Percentiles rank a stretch among this genome's conserved stretches.
Conservation (phyloP, 2,329 filamentous ascomycete species). For the Colletotrichum tropicicola region DNA sequence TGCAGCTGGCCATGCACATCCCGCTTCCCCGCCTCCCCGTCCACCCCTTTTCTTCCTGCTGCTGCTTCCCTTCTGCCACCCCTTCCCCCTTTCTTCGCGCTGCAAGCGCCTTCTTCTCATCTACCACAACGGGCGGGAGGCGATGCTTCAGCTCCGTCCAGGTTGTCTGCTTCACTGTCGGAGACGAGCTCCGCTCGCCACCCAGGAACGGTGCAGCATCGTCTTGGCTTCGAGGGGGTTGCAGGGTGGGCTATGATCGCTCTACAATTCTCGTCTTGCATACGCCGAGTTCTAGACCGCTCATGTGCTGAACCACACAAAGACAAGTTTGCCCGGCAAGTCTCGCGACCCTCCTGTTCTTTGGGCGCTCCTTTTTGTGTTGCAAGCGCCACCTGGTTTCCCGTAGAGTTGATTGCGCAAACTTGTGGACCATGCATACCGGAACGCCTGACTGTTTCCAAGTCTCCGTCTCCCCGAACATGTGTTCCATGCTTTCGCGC, state of each 20-base stretch:
- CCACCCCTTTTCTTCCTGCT: background rate
- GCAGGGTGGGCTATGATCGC: background rate
- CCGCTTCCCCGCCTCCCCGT: constrained; percentile 6
- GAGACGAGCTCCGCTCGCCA: background rate
- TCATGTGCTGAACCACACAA: background rate
- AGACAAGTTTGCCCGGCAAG: too few species aligned
- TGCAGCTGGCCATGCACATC: constrained; percentile 3
- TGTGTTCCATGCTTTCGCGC: background rate
- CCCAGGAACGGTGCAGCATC: background rate
- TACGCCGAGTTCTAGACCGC: constrained; percentile 3
- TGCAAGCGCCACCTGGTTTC: background rate
- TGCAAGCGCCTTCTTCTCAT: background rate
- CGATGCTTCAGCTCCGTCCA: too few species aligned
- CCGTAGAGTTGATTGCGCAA: constrained; percentile 11
- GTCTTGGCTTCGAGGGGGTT: background rate
- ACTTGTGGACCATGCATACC: constrained; percentile 4
- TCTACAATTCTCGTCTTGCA: background rate
- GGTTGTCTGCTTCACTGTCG: background rate
- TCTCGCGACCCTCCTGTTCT: background rate
- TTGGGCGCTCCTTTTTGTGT: background rate
- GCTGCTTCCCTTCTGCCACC: background rate
- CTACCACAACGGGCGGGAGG: too few species aligned
- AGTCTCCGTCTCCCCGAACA: background rate
- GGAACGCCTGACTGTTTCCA: background rate
- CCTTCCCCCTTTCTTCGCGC: background rate